A percentile compares a stretch with the other conserved stretches of the same genome.
These are phyloP conservation scores for Ascosphaera pollenicola DNA, from an alignment of 2,329 filamentous ascomycete species.

Conservation along the genomic window DNA sequence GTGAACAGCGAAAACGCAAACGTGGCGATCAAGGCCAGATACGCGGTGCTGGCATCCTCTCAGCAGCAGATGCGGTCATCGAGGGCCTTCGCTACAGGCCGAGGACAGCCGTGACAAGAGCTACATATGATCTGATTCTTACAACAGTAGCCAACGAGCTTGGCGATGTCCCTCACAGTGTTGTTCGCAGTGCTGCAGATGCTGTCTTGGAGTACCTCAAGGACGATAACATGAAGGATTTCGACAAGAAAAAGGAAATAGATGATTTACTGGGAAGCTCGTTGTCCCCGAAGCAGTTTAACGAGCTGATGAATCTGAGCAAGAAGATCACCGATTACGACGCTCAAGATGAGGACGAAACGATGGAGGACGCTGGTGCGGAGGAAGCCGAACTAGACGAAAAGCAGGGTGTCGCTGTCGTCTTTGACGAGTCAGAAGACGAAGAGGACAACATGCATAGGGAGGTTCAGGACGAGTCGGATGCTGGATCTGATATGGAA, in stretches of 20 bases:
- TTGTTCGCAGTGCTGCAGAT: slow-evolving; percentile 84
- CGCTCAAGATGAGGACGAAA: slow-evolving; percentile 84
- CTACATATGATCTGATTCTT: slow-evolving; percentile 83
- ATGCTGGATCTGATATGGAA: slow-evolving; percentile 46
- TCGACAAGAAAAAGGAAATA: slow-evolving; percentile 94
- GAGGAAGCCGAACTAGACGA: slow-evolving; percentile 70
- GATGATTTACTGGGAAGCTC: slow-evolving; percentile 77
- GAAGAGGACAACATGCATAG: slow-evolving; percentile 61
- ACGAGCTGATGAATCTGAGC: slow-evolving; percentile 82
- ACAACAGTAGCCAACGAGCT: slow-evolving; percentile 74
- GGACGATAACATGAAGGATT: slow-evolving; percentile 86
- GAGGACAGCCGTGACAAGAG: slow-evolving; percentile 71
- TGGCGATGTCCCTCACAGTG: slow-evolving; percentile 79
- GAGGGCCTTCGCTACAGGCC: slow-evolving; percentile 86
- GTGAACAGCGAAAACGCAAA: slow-evolving; percentile 74
- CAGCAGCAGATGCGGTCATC: slow-evolving; percentile 64
- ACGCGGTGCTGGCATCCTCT: slow-evolving; percentile 55
- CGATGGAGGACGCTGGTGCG: slow-evolving; percentile 46
- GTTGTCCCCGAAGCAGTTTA: slow-evolving; percentile 77
- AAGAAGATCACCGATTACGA: slow-evolving; percentile 99
- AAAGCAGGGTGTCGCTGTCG: slow-evolving; percentile 87
- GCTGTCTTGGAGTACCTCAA: slow-evolving; percentile 79
- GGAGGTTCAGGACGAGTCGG: slow-evolving; percentile 69
- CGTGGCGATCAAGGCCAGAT: slow-evolving; percentile 47
- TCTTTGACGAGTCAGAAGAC: slow-evolving; percentile 81